A percentile compares a stretch with the other conserved stretches of the same genome.
These are phyloP conservation scores for Albatrellus sp. DNA, from an alignment of 1,284 basidiomycete species.

Conservation along the genomic window DNA sequence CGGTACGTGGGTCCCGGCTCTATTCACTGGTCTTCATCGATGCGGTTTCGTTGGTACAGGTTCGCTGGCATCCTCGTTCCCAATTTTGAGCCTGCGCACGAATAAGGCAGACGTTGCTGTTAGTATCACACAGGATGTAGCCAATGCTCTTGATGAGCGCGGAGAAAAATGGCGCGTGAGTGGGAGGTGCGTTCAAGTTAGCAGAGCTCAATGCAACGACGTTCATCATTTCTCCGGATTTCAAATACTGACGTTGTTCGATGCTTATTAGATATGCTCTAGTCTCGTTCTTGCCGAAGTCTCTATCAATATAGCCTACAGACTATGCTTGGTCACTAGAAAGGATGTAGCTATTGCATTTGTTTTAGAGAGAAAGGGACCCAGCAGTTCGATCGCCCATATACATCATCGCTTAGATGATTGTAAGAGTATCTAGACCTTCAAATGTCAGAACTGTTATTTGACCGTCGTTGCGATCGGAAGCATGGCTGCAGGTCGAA, in stretches of 20 bases:
- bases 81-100: slow-evolving; percentile 78
- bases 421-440: too few species aligned
- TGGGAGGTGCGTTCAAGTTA: slow-evolving; percentile 61
- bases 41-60: slow-evolving; percentile 28
- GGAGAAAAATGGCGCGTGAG: slow-evolving; percentile 72
- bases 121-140: slow-evolving; percentile 55
- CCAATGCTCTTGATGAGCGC: slow-evolving; percentile 51
- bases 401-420: too few species aligned
- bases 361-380: too few species aligned
- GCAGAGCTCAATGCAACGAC: neutral
- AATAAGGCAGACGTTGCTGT: slow-evolving; percentile 96
- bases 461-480: too few species aligned
- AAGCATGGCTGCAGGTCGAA: too few species aligned
- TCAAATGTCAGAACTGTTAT: too few species aligned
- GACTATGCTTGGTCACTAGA: too few species aligned
- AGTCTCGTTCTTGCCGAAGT: neutral
- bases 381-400: too few species aligned
- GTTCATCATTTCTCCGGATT: neutral
- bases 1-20: slow-evolving; percentile 32
- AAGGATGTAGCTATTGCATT: too few species aligned
- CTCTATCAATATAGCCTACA: too few species aligned
- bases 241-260: neutral
- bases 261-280: neutral
- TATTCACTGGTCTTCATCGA: neutral
- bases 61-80: slow-evolving; percentile 69